Conservation (phyloP, 352 stramenopile genomes). For the Ochromonadaceae sp. region DNA sequence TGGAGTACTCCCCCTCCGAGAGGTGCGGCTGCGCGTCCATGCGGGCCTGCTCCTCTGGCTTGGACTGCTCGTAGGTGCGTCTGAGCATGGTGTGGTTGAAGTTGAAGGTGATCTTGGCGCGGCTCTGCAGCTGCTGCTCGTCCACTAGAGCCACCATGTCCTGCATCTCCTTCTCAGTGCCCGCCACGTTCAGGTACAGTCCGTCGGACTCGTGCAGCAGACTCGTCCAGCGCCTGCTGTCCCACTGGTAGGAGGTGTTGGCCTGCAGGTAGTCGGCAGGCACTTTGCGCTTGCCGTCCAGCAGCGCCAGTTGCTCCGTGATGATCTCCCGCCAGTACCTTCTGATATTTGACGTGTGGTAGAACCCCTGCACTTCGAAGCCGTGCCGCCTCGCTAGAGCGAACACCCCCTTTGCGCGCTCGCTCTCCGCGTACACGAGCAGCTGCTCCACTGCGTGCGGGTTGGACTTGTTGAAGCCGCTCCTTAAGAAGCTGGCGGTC, state of each 20-base stretch:
- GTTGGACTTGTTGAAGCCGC: too few species aligned
- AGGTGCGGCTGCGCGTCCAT: not conserved
- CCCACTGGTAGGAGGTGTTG: too few species aligned
- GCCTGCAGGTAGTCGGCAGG: not conserved
- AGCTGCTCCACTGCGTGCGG: too few species aligned
- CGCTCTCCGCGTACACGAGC: too few species aligned
- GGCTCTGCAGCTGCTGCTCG: not conserved
- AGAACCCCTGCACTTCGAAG: conserved; percentile 6
- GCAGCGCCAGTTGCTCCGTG: not conserved
- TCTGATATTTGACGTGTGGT: conserved; percentile 8
- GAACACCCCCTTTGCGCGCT: too few species aligned
- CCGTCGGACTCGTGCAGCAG: not conserved
- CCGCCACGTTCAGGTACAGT: not conserved
- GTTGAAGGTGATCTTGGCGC: not conserved
- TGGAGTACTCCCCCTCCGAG: conserved; percentile 1
- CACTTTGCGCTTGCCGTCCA: conserved; percentile 1
- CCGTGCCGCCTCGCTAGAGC: too few species aligned
- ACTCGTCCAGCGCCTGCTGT: not conserved
- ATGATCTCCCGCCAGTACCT: conserved; percentile 5
- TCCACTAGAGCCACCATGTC: not conserved
- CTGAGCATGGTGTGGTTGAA: not conserved
- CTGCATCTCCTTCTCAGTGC: not conserved
- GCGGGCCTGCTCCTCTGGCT: not conserved
- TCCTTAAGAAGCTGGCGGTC: too few species aligned
- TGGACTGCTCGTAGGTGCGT: not conserved